These are phyloP conservation scores for Coprinopsis strossmayeri DNA, from an alignment of 768 basidiomycete species.

Conservation along the genomic window DNA sequence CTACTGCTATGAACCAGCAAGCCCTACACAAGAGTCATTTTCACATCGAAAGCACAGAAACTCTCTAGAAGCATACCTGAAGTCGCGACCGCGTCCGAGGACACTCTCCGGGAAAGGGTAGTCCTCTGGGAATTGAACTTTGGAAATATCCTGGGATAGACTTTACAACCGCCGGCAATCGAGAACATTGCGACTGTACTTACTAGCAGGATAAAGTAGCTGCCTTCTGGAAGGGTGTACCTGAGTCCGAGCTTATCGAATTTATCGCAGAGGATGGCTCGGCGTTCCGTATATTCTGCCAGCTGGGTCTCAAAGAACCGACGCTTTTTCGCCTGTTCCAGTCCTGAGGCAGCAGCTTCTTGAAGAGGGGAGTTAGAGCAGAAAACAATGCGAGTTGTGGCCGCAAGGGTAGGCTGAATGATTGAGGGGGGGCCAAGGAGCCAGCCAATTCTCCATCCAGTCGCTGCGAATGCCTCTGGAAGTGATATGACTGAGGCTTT, in stretches of 20 bases:
- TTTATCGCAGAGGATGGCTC: conserved; percentile 64
- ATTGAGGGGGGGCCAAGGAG: conserved; percentile 82
- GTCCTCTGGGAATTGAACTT: conserved; percentile 72
- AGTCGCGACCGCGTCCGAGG: conserved; percentile 78
- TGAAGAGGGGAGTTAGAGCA: conserved; percentile 93
- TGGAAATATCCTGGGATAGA: conserved; percentile 55
- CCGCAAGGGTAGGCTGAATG: conserved; percentile 82
- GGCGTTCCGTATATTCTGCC: conserved; percentile 74
- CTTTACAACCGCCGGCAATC: neutral
- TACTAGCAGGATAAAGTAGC: conserved; percentile 86
- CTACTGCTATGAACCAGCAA: conserved; percentile 93
- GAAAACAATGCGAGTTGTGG: conserved; percentile 91
- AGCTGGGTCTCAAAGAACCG: conserved; percentile 75
- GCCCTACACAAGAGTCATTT: conserved; percentile 48
- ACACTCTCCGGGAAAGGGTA: conserved; percentile 78
- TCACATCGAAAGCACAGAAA: too few relatives aligned
- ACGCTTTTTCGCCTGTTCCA: conserved; percentile 70
- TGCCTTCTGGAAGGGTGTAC: conserved; percentile 85
- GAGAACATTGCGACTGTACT: neutral
- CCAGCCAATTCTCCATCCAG: conserved; percentile 98
- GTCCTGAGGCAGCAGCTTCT: conserved; percentile 86
- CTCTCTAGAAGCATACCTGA: too few relatives aligned
- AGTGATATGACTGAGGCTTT: neutral
- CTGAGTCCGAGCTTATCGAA: conserved; percentile 80
- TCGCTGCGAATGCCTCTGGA: conserved; percentile 90